A percentile compares a stretch with the other conserved stretches of the same genome.
Conservation (phyloP, 768 basidiomycete genomes). For the Tephrocybe sp. region DNA sequence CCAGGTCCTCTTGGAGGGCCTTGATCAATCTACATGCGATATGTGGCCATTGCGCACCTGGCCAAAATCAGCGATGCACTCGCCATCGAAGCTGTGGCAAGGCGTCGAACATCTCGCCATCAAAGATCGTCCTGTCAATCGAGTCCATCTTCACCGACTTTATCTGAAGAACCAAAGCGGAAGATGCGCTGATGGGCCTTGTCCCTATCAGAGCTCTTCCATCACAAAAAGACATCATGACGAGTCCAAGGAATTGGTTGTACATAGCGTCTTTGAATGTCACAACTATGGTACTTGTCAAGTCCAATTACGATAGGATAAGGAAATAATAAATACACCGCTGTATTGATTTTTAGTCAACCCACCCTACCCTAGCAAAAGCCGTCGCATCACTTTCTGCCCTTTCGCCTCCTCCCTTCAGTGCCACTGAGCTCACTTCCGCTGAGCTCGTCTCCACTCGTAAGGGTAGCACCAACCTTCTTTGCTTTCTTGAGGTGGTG, state of each 20-base stretch:
- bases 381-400: slow-evolving; percentile 36
- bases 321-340: slow-evolving; percentile 12
- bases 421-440: slow-evolving; percentile 63
- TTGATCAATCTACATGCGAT: neutral
- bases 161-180: neutral
- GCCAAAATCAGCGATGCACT: slow-evolving; percentile 5
- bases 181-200: no score
- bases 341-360: slow-evolving; percentile 10
- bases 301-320: neutral
- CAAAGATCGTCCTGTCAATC: neutral
- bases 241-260: no score
- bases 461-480: slow-evolving; percentile 40
- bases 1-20: no score
- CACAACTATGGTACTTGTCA: no score
- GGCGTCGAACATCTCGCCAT: neutral
- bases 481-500: slow-evolving; percentile 77
- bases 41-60: neutral
- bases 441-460: slow-evolving; percentile 65
- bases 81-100: slow-evolving; percentile 3
- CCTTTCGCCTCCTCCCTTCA: slow-evolving; percentile 60
- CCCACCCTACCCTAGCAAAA: neutral
- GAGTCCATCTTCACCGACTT: neutral
- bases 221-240: no score
- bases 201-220: no score
- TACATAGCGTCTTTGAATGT: no score